These are phyloP conservation scores for Pisolithus microcarpus DNA, from an alignment of 768 basidiomycete genomes.

Conservation along the genomic window DNA sequence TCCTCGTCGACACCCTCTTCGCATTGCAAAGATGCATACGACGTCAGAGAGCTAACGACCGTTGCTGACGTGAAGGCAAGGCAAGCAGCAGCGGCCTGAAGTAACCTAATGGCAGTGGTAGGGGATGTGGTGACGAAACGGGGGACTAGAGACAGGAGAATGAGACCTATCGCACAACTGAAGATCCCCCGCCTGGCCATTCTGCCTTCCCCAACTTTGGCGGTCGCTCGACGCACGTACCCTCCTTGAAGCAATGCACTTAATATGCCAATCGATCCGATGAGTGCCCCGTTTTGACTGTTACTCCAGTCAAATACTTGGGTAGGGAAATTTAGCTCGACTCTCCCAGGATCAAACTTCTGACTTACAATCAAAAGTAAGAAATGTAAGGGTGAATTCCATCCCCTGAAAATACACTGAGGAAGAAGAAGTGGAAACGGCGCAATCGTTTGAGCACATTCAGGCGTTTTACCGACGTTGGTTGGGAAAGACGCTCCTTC, in stretches of 20 bases:
- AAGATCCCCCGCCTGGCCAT: conserved; percentile 80
- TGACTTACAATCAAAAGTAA: conserved; percentile 78
- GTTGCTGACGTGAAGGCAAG: conserved; percentile 94
- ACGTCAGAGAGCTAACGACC: conserved; percentile 89
- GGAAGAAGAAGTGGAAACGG: conserved; percentile 73
- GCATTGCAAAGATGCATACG: conserved; percentile 85
- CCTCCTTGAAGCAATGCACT: conserved; percentile 89
- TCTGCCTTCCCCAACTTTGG: conserved; percentile 67
- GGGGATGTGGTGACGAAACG: conserved; percentile 37
- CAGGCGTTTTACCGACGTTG: conserved; percentile 43
- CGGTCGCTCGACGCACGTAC: conserved; percentile 78
- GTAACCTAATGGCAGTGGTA: conserved; percentile 41
- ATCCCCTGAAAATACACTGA: conserved; percentile 90
- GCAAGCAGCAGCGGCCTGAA: conserved; percentile 69
- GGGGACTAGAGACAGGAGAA: conserved; percentile 68
- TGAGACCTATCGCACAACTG: conserved; percentile 64
- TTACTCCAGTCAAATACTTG: conserved; percentile 87
- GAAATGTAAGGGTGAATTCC: conserved; percentile 94
- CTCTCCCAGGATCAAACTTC: background rate
- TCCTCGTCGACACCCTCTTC: conserved; percentile 60
- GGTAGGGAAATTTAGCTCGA: background rate
- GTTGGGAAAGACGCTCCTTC: conserved; percentile 10
- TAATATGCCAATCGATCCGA: conserved; percentile 83
- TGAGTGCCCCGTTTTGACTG: conserved; percentile 78
- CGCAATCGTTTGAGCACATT: conserved; percentile 52